These are phyloP conservation scores for Diutina pseudorugosa DNA, from an alignment of 1,139 yeast genomes.

Conservation along the genomic window DNA sequence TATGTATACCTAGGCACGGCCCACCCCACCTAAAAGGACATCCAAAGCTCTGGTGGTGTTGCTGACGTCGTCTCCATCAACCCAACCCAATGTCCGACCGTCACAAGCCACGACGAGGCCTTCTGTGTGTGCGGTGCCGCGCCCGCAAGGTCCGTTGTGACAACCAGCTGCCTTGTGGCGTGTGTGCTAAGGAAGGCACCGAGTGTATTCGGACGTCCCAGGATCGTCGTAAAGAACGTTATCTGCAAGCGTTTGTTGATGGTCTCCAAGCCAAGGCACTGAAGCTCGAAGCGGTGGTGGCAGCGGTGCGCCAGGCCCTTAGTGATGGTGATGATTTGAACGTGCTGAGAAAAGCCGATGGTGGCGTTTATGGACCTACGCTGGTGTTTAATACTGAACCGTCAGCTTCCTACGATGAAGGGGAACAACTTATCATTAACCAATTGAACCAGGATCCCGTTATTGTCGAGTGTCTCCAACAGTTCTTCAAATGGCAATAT, in stretches of 20 bases:
- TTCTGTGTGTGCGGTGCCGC: slow-evolving; percentile 2
- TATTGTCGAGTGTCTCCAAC: neutral
- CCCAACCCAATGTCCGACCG: neutral
- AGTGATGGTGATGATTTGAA: neutral
- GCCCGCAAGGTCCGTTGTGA: slow-evolving; percentile 2
- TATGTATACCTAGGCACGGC: neutral
- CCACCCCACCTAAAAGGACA: neutral
- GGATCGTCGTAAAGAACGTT: neutral
- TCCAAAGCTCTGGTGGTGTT: no score
- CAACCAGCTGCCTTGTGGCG: neutral
- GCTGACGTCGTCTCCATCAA: no score
- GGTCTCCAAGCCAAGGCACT: neutral
- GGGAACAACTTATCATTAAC: neutral
- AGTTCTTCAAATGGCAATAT: slow-evolving; percentile 9
- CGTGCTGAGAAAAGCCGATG: neutral
- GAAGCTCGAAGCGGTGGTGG: neutral
- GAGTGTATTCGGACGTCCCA: neutral
- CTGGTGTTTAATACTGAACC: neutral
- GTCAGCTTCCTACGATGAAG: neutral
- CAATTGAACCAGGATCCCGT: neutral
- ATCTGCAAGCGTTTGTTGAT: neutral
- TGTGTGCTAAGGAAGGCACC: slow-evolving; percentile 2
- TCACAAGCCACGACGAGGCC: slow-evolving; percentile 3
- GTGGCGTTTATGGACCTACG: neutral
- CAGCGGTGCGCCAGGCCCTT: neutral